Base-by-base conservation (phyloP, 768 basidiomycete species). In the Russula lepida region DNA sequence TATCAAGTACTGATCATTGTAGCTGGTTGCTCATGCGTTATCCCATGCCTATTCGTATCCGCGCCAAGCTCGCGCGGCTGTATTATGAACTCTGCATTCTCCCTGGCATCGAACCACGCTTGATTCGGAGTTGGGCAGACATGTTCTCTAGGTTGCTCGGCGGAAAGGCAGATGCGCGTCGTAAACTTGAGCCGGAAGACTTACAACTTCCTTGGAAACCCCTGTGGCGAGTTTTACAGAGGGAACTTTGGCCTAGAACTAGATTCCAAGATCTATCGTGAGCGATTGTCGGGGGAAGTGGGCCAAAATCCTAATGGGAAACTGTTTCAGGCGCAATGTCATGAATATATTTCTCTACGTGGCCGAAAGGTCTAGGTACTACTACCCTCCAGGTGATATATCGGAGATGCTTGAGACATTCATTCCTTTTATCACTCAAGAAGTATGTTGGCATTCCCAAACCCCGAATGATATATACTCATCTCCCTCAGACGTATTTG, bases 11-110 rank as follows among this genome's bases (percentile, higher is more conserved):
- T 47, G 13, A 28, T 28, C 19, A 13, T 0, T 33, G 32, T 64
- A 92, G 89, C 72, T 92, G 90, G 89, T 71, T 92, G 51, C 75
- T 86, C 65, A 83, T 92, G 84, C 83, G 84, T 43, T 92, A 92
- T 71, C 90, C 89, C 3, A 80, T 92, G 67, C 72, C 80, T 47
- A 88, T 81, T 60, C 67, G 82, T 33, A 83, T 82, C 49, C 86
- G 90, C 19, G 84, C 85, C 23, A 85, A 83, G 70, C 81, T 92
- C 56, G 87, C 84, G 15, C 79, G 78, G 39, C 73, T 92, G 51
- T 91, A 91, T 72, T 92, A 88, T 68, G 87, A 92, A 68, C 73
- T 92, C n/a, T 83, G 81, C 70, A 74, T 89, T 35, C 70, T 89
- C 8, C 90, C 89, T 48, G 89, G 89, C 52, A 75, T 91, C 55